Evolutionary conservation across 2,329 filamentous ascomycete species (phyloP).

Genomic region (Allantophomopsis lycopodina): DNA sequence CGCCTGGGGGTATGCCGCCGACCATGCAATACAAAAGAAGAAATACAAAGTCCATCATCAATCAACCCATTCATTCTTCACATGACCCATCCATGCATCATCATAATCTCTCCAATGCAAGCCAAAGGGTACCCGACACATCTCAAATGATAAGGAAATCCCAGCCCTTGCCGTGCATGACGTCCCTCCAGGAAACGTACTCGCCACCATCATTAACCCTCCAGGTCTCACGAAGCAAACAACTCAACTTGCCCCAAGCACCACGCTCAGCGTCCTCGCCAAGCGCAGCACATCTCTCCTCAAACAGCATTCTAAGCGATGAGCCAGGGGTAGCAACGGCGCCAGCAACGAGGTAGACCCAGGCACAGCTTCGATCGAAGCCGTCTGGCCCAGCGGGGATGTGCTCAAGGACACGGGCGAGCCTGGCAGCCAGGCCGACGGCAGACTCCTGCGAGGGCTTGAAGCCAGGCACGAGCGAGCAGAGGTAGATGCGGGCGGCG

Average conservation of each 20-base stretch:
- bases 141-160: slow-evolving; percentile 76
- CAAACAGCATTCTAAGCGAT: slow-evolving; percentile 64
- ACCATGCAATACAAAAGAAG: too few relatives aligned
- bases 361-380: slow-evolving; percentile 82
- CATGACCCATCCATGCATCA: too few relatives aligned
- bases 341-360: slow-evolving; percentile 84
- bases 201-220: slow-evolving; percentile 49
- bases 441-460: slow-evolving; percentile 62
- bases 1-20: too few relatives aligned
- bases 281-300: slow-evolving; percentile 59
- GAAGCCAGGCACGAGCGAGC: slow-evolving; percentile 84
- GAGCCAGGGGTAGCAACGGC: slow-evolving; percentile 62
- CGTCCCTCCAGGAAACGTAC: slow-evolving; percentile 85
- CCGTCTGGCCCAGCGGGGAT: slow-evolving; percentile 72
- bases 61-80: too few relatives aligned
- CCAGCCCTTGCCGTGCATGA: slow-evolving; percentile 86
- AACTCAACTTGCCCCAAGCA: slow-evolving; percentile 72
- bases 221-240: slow-evolving; percentile 76
- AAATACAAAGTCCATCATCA: too few relatives aligned
- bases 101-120: too few relatives aligned
- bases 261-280: slow-evolving; percentile 69
- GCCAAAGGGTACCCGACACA: too few relatives aligned
- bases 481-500: slow-evolving; percentile 91
- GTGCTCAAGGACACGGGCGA: slow-evolving; percentile 62
- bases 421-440: slow-evolving; percentile 62